phyloP scores from a whole-genome alignment of 2,329 filamentous ascomycete species.

The Calonectria ilicicola region DNA sequence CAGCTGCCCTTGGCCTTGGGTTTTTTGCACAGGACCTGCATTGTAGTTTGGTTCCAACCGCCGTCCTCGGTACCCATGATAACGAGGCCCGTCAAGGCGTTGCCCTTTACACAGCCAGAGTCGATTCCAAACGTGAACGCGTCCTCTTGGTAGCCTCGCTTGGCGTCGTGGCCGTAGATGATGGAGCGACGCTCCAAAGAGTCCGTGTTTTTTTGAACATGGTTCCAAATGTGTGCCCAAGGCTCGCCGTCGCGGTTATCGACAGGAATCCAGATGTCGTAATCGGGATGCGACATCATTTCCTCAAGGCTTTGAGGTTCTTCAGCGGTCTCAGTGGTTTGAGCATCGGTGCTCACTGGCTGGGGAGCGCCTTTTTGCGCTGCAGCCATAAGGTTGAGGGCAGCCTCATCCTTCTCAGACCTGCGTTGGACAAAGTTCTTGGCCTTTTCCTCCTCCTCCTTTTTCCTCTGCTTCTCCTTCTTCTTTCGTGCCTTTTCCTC shows the following conservation, averaged over 20 bases:
- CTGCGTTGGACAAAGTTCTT: not conserved
- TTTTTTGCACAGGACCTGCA: conserved; percentile 56
- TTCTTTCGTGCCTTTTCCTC: conserved; percentile 37
- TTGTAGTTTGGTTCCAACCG: conserved; percentile 50
- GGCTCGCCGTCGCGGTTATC: conserved; percentile 65
- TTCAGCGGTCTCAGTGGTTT: not conserved
- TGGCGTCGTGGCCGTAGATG: conserved; percentile 89
- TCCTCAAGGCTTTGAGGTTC: conserved; percentile 15
- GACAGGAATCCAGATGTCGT: conserved; percentile 50
- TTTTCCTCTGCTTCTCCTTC: conserved; percentile 26
- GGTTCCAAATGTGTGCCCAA: conserved; percentile 76
- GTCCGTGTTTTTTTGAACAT: conserved; percentile 54
- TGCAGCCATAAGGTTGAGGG: not conserved
- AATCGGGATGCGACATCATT: conserved; percentile 40
- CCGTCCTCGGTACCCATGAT: conserved; percentile 65
- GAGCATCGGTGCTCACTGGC: not conserved
- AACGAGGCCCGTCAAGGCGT: conserved; percentile 80
- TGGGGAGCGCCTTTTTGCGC: not conserved
- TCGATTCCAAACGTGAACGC: conserved; percentile 88
- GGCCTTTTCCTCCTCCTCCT: conserved; percentile 10
- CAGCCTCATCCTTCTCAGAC: not conserved
- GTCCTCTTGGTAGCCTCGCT: conserved; percentile 69
- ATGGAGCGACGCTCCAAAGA: conserved; percentile 69
- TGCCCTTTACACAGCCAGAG: conserved; percentile 82
- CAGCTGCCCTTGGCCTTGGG: conserved; percentile 32